Base-by-base conservation (phyloP, 2,329 filamentous ascomycete genomes). In the Xylaria sp. region DNA sequence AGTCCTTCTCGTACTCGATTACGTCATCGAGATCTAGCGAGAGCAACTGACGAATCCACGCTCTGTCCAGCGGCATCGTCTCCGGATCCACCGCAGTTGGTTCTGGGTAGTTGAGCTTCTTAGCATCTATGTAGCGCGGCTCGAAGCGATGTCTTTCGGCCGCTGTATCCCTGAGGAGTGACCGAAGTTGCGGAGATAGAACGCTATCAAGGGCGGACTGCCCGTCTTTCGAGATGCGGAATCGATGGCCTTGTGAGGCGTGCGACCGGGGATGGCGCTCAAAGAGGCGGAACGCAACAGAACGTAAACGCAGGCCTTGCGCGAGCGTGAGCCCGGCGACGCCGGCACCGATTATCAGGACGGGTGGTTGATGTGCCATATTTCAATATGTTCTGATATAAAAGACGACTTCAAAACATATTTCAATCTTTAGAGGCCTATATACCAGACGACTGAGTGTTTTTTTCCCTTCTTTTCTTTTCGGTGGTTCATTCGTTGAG, bases 301-400 rank as follows among this genome's bases (percentile, higher is more conserved):
- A 77, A n/a, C 60, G 74, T 32, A 75, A 72, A 20, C 76, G 74
- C 15, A 77, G 63, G 30, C 75, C 76, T 65, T 77, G 76, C 3
- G 75, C 76, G 23, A 85, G 75, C 0, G 79, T 79, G 12, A 84
- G 77, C 5, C 83, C 83, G 13, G 80, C 78, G 18, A 84, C 76
- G 6, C 83, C 83, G 15, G 82, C 82, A 12, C 83, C 83, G 53
- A 78, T 72, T 28, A 77, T 77, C 12, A 84, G 72, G 45, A 85
- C 80, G 25, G 74, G 77, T 28, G 41, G 52, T 43, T 70, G 61
- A 30, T 59, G 36, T 58, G 65, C 15, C 67, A 71, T 73, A 34
- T 53, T 25, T 66, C 39, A 25, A 56, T 59, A 32, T 30, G 25
- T 18, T 3, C 13, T 10, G 23, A 50, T 8, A 30, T 30, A n/a